These are phyloP conservation scores for Phialophora verrucosa DNA, from an alignment of 2,329 filamentous ascomycete species.

Conservation along the genomic window DNA sequence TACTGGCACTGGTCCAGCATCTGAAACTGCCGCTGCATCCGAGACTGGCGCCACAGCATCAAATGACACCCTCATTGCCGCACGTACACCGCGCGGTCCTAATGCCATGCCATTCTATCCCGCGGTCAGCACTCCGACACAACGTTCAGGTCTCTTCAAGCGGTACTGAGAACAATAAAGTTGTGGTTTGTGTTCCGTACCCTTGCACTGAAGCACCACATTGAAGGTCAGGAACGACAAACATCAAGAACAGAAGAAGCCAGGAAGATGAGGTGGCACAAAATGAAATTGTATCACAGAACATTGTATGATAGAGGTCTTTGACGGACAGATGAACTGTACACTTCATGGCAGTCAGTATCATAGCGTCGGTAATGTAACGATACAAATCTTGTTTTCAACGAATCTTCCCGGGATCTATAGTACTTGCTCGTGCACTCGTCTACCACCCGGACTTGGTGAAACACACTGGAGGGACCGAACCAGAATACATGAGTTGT, in stretches of 20 bases:
- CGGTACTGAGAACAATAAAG: slow-evolving; percentile 19
- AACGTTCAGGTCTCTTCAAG: slow-evolving; percentile 25
- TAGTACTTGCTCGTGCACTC: background rate
- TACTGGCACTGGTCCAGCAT: slow-evolving; percentile 17
- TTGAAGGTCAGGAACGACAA: background rate
- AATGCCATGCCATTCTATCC: slow-evolving; percentile 27
- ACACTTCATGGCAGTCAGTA: slow-evolving; percentile 21
- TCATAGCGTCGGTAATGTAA: slow-evolving; percentile 24
- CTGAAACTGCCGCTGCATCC: slow-evolving; percentile 13
- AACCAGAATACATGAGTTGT: background rate
- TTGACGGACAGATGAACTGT: slow-evolving; percentile 22
- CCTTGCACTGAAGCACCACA: background rate
- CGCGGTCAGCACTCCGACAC: slow-evolving; percentile 15
- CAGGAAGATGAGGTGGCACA: slow-evolving; percentile 14
- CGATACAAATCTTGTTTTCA: slow-evolving; percentile 6
- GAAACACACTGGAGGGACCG: background rate
- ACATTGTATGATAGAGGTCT: slow-evolving; percentile 31
- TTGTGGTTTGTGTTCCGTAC: background rate
- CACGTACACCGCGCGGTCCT: slow-evolving; percentile 22
- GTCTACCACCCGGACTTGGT: background rate
- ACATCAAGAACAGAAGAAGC: slow-evolving; percentile 7
- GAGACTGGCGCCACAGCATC: slow-evolving; percentile 11
- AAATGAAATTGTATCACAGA: slow-evolving; percentile 20
- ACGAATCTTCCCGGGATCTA: background rate
- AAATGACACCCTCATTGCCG: slow-evolving; percentile 11